Evolutionary conservation across 176 grass and related monocot genomes (phyloP), one percentile per base, ranked within the genome.

Genomic region (Leersia perrieri): DNA sequence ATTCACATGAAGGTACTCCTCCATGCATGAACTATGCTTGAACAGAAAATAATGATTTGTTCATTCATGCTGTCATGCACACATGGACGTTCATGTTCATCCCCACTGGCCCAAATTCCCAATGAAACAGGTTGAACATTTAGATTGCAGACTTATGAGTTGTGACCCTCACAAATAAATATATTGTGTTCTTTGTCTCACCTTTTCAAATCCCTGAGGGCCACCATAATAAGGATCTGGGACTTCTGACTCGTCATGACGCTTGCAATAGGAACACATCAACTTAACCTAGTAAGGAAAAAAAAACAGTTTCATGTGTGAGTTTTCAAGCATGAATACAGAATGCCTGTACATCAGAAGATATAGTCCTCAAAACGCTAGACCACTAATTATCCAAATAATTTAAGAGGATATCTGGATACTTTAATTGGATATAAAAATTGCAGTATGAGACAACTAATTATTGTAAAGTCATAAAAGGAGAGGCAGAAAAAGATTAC

Each of bases 211-310:
- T 85, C 95, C 95, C 80, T 98, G 81, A 77, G 90, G 51, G 0
- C 95, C 95, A 68, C 95, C 95, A 70, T 98, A 94, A 75, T 98
- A 98, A 66, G 95, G 95, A 89, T 98, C 95, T 85, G 95, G 92
- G 34, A 98, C 95, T 94, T 98, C 95, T 60, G 67, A 84, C 84
- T 98, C 95, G 36, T 57, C 82, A 82, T 95, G 92, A 34, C 29
- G 86, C 65, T 94, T 95, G 81, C 95, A 98, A 60, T 94, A 98
- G 32, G 95, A 95, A 75, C 95, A 98, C 90, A 98, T 93, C 78
- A 95, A 80, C 72, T 98, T 98, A 68, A 98, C 88, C 95, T 97
- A 83, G 77, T 33, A 62, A 80, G 34, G 20, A 23, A 38, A 23
- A n/a, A 16, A 27, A 10, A 11, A 58, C 9, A 33, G 45, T 5